Base-by-base conservation (phyloP, 139 green algal species). In the Haematococcus lacustris region DNA sequence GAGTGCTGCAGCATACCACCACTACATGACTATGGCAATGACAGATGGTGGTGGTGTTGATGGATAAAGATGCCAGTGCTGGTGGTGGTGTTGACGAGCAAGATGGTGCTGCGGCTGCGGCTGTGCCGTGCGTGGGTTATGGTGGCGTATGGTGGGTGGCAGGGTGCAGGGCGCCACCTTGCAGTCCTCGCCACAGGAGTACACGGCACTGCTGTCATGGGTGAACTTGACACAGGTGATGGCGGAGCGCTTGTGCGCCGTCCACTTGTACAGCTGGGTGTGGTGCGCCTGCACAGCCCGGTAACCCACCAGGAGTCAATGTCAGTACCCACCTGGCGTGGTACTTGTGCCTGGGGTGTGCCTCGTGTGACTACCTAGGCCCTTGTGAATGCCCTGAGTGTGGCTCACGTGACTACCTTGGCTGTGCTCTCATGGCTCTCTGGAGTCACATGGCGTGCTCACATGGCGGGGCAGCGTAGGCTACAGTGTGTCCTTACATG, bases 201-300 rank as follows among this genome's bases (percentile, higher is more conserved):
- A 80, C 17, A 84, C 71, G 9, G 51, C 13, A 0, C 64, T 76
- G 34, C 51, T 61, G 51, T 84, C 78, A 39, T 84, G 65, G 30
- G 57, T 78, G 71, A 84, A 84, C 65, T 78, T 78, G 38, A 80
- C 78, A 51, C 73, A 80, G 5, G 74, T 80, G 71, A 84, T 78
- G 59, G 78, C 59, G 41, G 71, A 75, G 41, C 78, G 78, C 78
- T 78, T 80, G 67, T 84, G 78, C 17, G 78, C 78, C 47, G 68
- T 37, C 78, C 78, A 84, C 71, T 70, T 76, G 47, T 80, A 35
- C 51, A 83, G 70, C 51, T 65, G 53, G 53, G 70, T 41, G 50
- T 68, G 78, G 73, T 67, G 61, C n/a, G n/a, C n/a, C n/a, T n/a
- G n/a, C n/a, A n/a, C n/a, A n/a, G n/a, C n/a, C n/a, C n/a, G n/a